These are phyloP conservation scores for Geosmithia morbida DNA, from an alignment of 2,329 filamentous ascomycete species.

Conservation along the genomic window DNA sequence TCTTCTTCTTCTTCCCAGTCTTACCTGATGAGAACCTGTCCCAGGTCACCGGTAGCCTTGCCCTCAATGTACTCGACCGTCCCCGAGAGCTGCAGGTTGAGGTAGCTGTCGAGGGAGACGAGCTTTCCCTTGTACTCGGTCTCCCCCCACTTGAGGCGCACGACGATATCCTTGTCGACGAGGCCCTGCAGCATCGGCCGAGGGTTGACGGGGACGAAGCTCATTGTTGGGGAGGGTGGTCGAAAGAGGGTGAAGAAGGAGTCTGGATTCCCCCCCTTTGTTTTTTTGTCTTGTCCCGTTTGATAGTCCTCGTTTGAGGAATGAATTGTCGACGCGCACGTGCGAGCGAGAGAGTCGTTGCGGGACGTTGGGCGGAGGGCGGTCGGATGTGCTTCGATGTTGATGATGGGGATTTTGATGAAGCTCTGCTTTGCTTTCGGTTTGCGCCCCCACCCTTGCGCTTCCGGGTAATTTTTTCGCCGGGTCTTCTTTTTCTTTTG, in stretches of 20 bases:
- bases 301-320: too few species aligned
- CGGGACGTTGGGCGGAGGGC: neutral
- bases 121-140: conserved; percentile 93
- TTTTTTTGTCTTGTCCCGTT: neutral
- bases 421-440: neutral
- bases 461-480: conserved; percentile 1
- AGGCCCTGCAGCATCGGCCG: conserved; percentile 91
- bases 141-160: conserved; percentile 95
- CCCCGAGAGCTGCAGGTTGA: conserved; percentile 89
- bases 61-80: conserved; percentile 88
- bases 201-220: conserved; percentile 87
- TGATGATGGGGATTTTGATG: neutral
- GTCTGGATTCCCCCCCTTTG: too few species aligned
- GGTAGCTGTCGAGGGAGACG: conserved; percentile 92
- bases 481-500: too few species aligned
- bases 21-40: conserved; percentile 83
- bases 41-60: conserved; percentile 70
- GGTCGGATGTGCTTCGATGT: neutral
- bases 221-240: too few species aligned
- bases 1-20: neutral
- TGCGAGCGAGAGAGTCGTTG: neutral
- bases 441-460: too few species aligned
- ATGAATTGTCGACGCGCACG: neutral
- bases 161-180: conserved; percentile 79
- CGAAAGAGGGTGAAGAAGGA: too few species aligned